Evolutionary conservation across 345 rosid species (phyloP).

Genomic region (Schrenkiella parvula): DNA sequence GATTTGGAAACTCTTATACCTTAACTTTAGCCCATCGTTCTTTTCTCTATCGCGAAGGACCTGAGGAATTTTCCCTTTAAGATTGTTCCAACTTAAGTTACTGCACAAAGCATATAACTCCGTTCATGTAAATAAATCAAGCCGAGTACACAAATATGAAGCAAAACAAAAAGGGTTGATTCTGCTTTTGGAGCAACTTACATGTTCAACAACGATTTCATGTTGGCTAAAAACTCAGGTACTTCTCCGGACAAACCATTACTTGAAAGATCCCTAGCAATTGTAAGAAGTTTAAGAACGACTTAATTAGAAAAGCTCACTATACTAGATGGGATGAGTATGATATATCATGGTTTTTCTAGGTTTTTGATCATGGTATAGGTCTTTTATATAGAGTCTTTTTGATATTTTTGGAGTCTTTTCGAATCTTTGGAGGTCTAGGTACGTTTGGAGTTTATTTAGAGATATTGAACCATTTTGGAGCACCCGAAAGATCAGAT

Average conservation of each 20-base stretch:
- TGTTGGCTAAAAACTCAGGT: slow-evolving; percentile 32
- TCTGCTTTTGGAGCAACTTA: slow-evolving; percentile 22
- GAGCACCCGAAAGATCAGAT: too few relatives aligned
- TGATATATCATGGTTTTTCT: too few relatives aligned
- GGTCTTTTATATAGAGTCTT: too few relatives aligned
- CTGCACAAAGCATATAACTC: neutral
- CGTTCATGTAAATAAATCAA: neutral
- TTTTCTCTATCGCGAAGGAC: slow-evolving; percentile 22
- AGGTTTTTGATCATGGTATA: too few relatives aligned
- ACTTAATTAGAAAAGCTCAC: too few relatives aligned
- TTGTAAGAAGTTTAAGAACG: neutral
- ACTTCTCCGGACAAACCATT: slow-evolving; percentile 38
- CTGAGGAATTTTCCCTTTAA: slow-evolving; percentile 34
- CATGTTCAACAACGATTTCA: slow-evolving; percentile 33
- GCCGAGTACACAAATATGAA: neutral
- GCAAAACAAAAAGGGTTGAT: neutral
- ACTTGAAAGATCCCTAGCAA: slow-evolving; percentile 39
- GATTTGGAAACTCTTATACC: neutral
- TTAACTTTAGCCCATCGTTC: neutral
- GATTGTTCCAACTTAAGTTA: slow-evolving; percentile 32
- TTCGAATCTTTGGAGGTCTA: too few relatives aligned
- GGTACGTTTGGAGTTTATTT: too few relatives aligned
- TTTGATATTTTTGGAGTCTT: too few relatives aligned
- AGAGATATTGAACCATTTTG: too few relatives aligned
- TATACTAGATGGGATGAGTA: too few relatives aligned